Evolutionary conservation across 805 yeast species (phyloP), one percentile per base, ranked within the genome.

Genomic region (Candida ficus): DNA sequence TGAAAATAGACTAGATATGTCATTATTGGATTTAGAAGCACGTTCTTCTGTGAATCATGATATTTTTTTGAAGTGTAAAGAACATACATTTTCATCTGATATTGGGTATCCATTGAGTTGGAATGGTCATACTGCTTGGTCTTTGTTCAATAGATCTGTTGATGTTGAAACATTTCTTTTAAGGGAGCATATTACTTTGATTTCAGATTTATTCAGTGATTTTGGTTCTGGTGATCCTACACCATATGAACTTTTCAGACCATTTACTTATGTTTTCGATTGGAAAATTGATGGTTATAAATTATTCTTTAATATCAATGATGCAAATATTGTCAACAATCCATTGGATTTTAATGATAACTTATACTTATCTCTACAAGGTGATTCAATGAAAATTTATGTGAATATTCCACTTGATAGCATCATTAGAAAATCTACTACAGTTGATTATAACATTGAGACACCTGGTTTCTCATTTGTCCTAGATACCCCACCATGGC

Each of bases 41-140:
- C 64, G 90, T 33, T 70, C 97, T 0, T 84, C 95, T 42, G 90
- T 93, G 2, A 93, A 91, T 50, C 99, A 93, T 58, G 95, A 87
- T 49, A 66, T 88, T 10, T 60, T 89, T 16, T 74, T 85, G 47
- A 67, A 71, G 11, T 83, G 95, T 0, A 72, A 75, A 18, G 61
- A 63, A 9, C 88, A 84, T 52, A 57, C 56, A 3, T 34, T 89
- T 6, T 60, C 64, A 9, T 78, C 82, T 2, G 73, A 74, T 18
- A 63, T 85, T 25, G 78, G 84, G 0, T 79, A 73, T 46, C 97
- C 98, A 0, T 60, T 86, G 29, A 64, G 74, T 43, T 91, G 97
- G 96, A 88, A 90, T 56, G 93, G 87, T 2, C 65, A 70, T 37
- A 78, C 85, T 8, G 61, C 61, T 0, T 93, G 96, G 96, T 58